Conservation (phyloP, 2,329 filamentous ascomycete species). For the Aspergillus candidus region DNA sequence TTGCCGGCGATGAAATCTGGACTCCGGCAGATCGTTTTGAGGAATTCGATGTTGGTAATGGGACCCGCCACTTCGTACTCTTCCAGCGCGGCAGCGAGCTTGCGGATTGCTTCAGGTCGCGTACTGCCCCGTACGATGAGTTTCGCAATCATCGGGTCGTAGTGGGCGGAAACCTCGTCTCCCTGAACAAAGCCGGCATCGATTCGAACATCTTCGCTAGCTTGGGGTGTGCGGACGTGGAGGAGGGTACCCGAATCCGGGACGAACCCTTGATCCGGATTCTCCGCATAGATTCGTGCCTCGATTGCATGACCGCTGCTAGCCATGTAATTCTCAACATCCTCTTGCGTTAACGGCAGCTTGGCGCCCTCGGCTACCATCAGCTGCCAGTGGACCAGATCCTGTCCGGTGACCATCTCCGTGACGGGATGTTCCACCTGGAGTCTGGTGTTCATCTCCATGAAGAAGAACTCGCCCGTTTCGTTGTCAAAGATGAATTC, state of each 20-base stretch:
- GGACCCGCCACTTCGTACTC: slow-evolving; percentile 90
- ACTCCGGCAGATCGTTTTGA: slow-evolving; percentile 79
- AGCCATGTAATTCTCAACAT: slow-evolving; percentile 64
- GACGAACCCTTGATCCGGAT: slow-evolving; percentile 83
- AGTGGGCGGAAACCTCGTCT: slow-evolving; percentile 87
- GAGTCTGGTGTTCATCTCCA: slow-evolving; percentile 72
- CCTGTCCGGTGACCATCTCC: slow-evolving; percentile 68
- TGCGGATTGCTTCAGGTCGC: slow-evolving; percentile 74
- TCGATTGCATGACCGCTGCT: slow-evolving; percentile 83
- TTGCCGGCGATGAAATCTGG: slow-evolving; percentile 77
- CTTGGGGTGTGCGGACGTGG: slow-evolving; percentile 68
- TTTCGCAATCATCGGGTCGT: slow-evolving; percentile 99
- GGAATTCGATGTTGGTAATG: slow-evolving; percentile 92
- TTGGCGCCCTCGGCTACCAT: slow-evolving; percentile 68
- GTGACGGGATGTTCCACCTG: slow-evolving; percentile 97
- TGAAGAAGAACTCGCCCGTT: slow-evolving; percentile 61
- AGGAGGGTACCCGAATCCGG: slow-evolving; percentile 86
- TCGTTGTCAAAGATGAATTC: slow-evolving; percentile 67
- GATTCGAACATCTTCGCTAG: slow-evolving; percentile 70
- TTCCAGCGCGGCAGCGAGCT: slow-evolving; percentile 71
- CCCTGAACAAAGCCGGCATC: slow-evolving; percentile 90
- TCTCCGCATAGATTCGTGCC: slow-evolving; percentile 94
- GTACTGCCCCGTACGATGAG: slow-evolving; percentile 81
- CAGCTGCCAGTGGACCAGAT: slow-evolving; percentile 94
- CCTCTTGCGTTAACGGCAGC: slow-evolving; percentile 59